These are phyloP conservation scores for Diaporthe sp. DNA, from an alignment of 2,329 filamentous ascomycete genomes.

Conservation along the genomic window DNA sequence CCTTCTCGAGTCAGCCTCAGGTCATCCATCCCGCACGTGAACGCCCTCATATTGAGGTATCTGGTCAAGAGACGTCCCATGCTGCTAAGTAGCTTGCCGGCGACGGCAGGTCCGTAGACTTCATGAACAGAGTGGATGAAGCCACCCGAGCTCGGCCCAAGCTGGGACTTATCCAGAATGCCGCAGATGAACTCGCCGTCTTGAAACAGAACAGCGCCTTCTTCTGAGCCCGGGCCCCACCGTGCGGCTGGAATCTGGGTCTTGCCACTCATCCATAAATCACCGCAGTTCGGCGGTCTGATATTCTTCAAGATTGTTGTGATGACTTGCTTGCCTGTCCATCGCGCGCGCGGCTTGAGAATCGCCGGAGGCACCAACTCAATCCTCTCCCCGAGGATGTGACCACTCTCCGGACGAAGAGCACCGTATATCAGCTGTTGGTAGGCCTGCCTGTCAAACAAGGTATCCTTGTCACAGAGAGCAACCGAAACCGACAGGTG, in stretches of 20 bases:
- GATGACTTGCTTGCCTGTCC: conserved; percentile 97
- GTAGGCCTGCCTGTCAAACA: conserved; percentile 90
- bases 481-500: conserved; percentile 95
- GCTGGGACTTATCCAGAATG: conserved; percentile 95
- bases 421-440: conserved; percentile 94
- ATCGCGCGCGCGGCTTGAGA: conserved; percentile 82
- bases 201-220: conserved; percentile 84
- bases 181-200: conserved; percentile 90
- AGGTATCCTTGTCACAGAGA: conserved; percentile 90
- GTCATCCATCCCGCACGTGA: conserved; percentile 98
- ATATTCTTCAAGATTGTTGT: conserved; percentile 95
- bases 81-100: conserved; percentile 89
- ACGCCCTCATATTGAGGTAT: conserved; percentile 92
- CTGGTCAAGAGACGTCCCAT: conserved; percentile 91
- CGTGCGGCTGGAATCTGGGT: conserved; percentile 82
- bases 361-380: conserved; percentile 85
- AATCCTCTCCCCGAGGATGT: conserved; percentile 86
- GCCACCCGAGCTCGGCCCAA: conserved; percentile 88
- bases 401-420: conserved; percentile 88
- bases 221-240: conserved; percentile 84
- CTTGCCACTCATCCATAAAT: conserved; percentile 83
- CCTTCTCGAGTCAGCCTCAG: conserved; percentile 85
- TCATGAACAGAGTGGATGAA: conserved; percentile 95
- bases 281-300: conserved; percentile 79
- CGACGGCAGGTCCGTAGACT: conserved; percentile 87